Evolutionary conservation across 257 asterid species (phyloP).

Genomic region (Fraxinus anomala): DNA sequence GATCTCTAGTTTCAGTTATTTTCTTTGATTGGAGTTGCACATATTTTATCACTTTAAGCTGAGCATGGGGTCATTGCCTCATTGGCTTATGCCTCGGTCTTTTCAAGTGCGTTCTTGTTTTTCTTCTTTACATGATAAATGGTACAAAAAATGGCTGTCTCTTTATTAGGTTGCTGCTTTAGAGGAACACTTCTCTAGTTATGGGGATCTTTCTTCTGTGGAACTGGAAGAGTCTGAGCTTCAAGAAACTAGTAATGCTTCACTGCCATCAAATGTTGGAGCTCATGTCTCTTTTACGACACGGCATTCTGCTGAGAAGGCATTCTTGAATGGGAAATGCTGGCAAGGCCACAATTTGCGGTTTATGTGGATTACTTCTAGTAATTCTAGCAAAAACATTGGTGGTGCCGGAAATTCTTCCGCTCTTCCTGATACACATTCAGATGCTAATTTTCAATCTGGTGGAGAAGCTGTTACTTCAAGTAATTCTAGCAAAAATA

Average conservation of each 20-base stretch:
- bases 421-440: constrained; percentile 8
- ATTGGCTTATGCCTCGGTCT: background rate
- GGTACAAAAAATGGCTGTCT: constrained; percentile 12
- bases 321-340: constrained; percentile 73
- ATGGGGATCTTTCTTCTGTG: constrained; percentile 70
- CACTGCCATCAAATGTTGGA: constrained; percentile 44
- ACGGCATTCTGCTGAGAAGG: constrained; percentile 81
- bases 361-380: constrained; percentile 57
- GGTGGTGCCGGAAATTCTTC: constrained; percentile 30
- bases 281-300: constrained; percentile 70
- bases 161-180: constrained; percentile 58
- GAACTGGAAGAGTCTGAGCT: constrained; percentile 60
- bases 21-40: constrained; percentile 5
- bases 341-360: constrained; percentile 82
- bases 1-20: background rate
- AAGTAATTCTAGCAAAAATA: constrained; percentile 36
- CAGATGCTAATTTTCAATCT: constrained; percentile 24
- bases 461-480: constrained; percentile 11
- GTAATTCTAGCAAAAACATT: constrained; percentile 30
- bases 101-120: constrained; percentile 9
- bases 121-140: constrained; percentile 6
- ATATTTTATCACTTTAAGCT: background rate
- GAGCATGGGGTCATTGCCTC: background rate
- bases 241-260: constrained; percentile 41
- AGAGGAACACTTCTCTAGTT: constrained; percentile 78